Conservation (phyloP, 352 stramenopile genomes). For the Nannochloropsis limnetica region DNA sequence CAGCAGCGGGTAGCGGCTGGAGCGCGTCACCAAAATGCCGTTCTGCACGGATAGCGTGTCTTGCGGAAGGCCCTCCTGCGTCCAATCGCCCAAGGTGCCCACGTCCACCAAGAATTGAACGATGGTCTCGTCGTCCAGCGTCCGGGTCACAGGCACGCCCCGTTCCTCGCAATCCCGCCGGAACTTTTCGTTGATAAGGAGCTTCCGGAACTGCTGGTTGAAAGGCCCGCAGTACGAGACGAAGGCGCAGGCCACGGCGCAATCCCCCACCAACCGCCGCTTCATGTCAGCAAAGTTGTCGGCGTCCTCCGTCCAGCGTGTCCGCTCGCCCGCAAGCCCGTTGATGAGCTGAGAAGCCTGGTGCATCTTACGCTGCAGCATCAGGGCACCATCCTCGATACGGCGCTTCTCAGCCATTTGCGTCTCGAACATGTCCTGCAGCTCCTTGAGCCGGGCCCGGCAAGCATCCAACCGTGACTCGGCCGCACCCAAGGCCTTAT, state of each 20-base stretch:
- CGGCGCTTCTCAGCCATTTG: slow-evolving; percentile 92
- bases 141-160: slow-evolving; percentile 67
- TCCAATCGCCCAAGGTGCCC: slow-evolving; percentile 94
- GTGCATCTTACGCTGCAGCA: slow-evolving; percentile 90
- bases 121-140: slow-evolving; percentile 73
- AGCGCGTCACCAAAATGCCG: slow-evolving; percentile 94
- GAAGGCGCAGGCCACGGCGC: slow-evolving; percentile 89
- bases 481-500: slow-evolving; percentile 83
- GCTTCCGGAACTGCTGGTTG: slow-evolving; percentile 91
- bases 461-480: slow-evolving; percentile 81
- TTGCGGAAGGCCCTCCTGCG: slow-evolving; percentile 89
- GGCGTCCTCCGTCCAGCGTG: slow-evolving; percentile 93
- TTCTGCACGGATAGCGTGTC: slow-evolving; percentile 95
- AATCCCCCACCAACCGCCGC: slow-evolving; percentile 86
- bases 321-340: slow-evolving; percentile 83
- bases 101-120: slow-evolving; percentile 95
- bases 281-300: slow-evolving; percentile 95
- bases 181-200: slow-evolving; percentile 93
- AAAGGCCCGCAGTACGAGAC: slow-evolving; percentile 96
- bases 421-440: slow-evolving; percentile 91
- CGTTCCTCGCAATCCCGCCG: slow-evolving; percentile 63
- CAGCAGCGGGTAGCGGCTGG: slow-evolving; percentile 84
- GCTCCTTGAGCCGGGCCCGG: slow-evolving; percentile 80
- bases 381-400: slow-evolving; percentile 89
- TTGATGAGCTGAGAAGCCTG: slow-evolving; percentile 92